A percentile compares a stretch with the other conserved stretches of the same genome.
These are phyloP conservation scores for Fusarium clavum DNA, from an alignment of 2,329 filamentous ascomycete genomes.

Conservation along the genomic window DNA sequence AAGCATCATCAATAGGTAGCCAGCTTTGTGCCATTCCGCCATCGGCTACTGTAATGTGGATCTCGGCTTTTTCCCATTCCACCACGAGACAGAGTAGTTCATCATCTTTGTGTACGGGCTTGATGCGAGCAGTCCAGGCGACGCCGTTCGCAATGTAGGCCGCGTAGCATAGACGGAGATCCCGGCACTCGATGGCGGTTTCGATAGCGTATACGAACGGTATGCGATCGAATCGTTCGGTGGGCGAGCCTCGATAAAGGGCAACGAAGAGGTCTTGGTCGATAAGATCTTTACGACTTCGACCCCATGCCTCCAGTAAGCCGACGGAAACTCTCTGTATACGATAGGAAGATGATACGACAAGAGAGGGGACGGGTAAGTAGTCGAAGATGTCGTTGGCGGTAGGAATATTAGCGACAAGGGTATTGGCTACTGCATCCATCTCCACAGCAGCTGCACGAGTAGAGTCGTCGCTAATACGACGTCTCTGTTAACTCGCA, in stretches of 20 bases:
- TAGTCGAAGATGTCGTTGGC: neutral
- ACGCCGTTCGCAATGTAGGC: neutral
- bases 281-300: neutral
- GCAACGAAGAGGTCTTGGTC: slow-evolving; percentile 10
- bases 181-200: neutral
- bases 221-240: slow-evolving; percentile 9
- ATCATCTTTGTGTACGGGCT: neutral
- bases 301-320: neutral
- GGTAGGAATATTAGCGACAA: neutral
- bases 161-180: slow-evolving; percentile 1
- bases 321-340: slow-evolving; percentile 1
- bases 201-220: slow-evolving; percentile 7
- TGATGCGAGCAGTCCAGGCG: slow-evolving; percentile 11
- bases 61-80: neutral
- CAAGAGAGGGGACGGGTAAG: slow-evolving; percentile 8
- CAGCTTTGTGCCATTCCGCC: neutral
- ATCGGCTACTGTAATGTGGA: neutral
- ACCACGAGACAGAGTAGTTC: neutral
- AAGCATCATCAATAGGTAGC: slow-evolving; percentile 9
- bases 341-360: slow-evolving; percentile 1
- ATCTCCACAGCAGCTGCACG: neutral
- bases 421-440: neutral
- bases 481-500: neutral
- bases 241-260: slow-evolving; percentile 1
- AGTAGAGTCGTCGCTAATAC: slow-evolving; percentile 5